Base-by-base conservation (phyloP, 2,329 filamentous ascomycete genomes). In the Diplodia intermedia region DNA sequence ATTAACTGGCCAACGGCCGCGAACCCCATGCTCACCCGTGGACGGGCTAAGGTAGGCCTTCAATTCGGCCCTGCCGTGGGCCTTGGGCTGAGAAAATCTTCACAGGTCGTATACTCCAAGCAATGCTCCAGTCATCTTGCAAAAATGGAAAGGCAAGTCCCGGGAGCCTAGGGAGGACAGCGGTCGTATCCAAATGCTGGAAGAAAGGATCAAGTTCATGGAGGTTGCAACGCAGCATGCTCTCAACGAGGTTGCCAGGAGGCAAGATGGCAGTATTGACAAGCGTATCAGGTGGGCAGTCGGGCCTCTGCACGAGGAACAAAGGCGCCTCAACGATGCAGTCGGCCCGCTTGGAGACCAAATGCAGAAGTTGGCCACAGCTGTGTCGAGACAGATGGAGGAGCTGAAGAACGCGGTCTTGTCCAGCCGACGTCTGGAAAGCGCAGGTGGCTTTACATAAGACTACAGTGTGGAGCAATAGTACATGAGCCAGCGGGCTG, bases 111-210 rank as follows among this genome's bases (percentile, higher is more conserved):
- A 3, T 52, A 29, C 18, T 9, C 29, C 31, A 5, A 52, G 38
- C 23, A 63, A 18, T 8, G 26, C 36, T 26, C 31, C 47, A 2
- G 15, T 53, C 14, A 18, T 18, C 29, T 15, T 52, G 12, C 29
- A 20, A 11, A 63, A 5, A 31, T 63, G 60, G 60, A 63, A 63
- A 18, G 60, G 29, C 38, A 63, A 26, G 31, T n/a, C 4, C 11
- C 43, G n/a, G 18, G 29, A 52, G 31, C 60, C 60, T 18, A 52
- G n/a, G 9, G 47, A 63, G 11, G 20, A 26, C 11, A 15, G 23
- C 12, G 43, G 60, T 3, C 60, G 60, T 3, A 63, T 63, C 31
- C 4, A n/a, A n/a, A 15, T 63, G 7, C 43, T 63, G 14, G 60
- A 63, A 29, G n/a, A 63, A 23, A 36, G 60, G n/a, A 2, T 36